Percentiles rank a stretch among this genome's conserved stretches.
These are phyloP conservation scores for Ensete ventricosum DNA, from an alignment of 176 grass and related monocot species.

Conservation along the genomic window DNA sequence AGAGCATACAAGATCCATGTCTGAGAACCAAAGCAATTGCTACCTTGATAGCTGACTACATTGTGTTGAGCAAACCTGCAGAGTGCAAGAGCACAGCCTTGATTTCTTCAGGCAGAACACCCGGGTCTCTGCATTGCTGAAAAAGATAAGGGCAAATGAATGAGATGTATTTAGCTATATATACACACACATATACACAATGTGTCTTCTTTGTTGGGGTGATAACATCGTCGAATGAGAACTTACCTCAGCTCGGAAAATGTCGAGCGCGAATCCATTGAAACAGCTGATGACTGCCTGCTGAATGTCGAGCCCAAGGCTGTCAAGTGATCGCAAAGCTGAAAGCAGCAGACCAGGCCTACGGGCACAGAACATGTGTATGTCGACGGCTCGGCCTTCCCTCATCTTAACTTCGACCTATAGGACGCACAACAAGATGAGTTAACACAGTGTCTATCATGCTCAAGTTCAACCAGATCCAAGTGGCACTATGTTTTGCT, in stretches of 20 bases:
- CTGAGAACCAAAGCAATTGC: too few species aligned
- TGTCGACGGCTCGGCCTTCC: constrained; percentile 67
- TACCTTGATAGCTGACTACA: constrained; percentile 11
- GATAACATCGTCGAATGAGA: neutral
- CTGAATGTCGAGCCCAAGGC: constrained; percentile 74
- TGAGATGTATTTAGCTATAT: neutral
- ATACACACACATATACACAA: too few species aligned
- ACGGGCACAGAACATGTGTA: constrained; percentile 87
- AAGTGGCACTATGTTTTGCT: too few species aligned
- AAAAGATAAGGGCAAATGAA: neutral
- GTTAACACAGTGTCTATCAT: neutral
- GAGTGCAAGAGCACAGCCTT: constrained; percentile 81
- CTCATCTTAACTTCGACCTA: constrained; percentile 80
- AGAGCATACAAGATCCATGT: too few species aligned
- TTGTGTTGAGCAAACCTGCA: constrained; percentile 41
- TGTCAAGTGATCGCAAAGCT: constrained; percentile 66
- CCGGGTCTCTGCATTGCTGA: constrained; percentile 83
- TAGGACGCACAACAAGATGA: neutral
- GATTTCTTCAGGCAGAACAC: constrained; percentile 71
- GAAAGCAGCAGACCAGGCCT: constrained; percentile 73
- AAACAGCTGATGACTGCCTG: constrained; percentile 95
- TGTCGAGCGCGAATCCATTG: constrained; percentile 82
- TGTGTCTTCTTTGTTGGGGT: neutral
- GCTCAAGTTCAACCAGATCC: neutral
- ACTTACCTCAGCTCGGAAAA: constrained; percentile 86